A percentile compares a stretch with the other conserved stretches of the same genome.
These are phyloP conservation scores for Neurospora discreta DNA, from an alignment of 495 filamentous ascomycete species.

Conservation along the genomic window DNA sequence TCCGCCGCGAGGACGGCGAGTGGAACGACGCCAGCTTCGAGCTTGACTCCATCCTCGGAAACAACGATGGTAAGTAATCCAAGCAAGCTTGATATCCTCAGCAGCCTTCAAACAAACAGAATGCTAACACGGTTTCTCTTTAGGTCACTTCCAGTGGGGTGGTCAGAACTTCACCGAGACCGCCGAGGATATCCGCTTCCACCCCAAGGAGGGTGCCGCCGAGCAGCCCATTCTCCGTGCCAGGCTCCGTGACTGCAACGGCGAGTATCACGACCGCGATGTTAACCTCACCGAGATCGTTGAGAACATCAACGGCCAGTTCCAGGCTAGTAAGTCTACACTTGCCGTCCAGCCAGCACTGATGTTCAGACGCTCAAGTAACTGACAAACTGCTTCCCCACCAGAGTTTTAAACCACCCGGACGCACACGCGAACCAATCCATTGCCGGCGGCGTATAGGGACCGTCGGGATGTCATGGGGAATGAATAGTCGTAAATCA, in stretches of 20 bases:
- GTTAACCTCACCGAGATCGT: slow-evolving; percentile 23
- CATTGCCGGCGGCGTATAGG: not conserved
- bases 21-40: slow-evolving; percentile 25
- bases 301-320: slow-evolving; percentile 14
- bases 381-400: not conserved
- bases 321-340: not conserved
- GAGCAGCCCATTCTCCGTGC: slow-evolving; percentile 22
- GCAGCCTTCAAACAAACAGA: not conserved
- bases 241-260: slow-evolving; percentile 3
- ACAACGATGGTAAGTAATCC: slow-evolving; percentile 29
- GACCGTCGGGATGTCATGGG: not conserved
- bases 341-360: not conserved
- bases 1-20: slow-evolving; percentile 14
- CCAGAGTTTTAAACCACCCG: not conserved
- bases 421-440: not conserved
- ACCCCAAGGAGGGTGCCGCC: slow-evolving; percentile 27
- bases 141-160: slow-evolving; percentile 37
- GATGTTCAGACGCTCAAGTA: not conserved
- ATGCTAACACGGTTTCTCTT: not conserved
- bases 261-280: slow-evolving; percentile 3
- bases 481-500: not conserved
- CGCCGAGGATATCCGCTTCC: slow-evolving; percentile 29
- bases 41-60: slow-evolving; percentile 32
- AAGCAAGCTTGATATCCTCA: not conserved
- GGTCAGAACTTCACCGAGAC: slow-evolving; percentile 28